Conservation (phyloP, 345 rosid species). For the Eucalyptus coolabah region DNA sequence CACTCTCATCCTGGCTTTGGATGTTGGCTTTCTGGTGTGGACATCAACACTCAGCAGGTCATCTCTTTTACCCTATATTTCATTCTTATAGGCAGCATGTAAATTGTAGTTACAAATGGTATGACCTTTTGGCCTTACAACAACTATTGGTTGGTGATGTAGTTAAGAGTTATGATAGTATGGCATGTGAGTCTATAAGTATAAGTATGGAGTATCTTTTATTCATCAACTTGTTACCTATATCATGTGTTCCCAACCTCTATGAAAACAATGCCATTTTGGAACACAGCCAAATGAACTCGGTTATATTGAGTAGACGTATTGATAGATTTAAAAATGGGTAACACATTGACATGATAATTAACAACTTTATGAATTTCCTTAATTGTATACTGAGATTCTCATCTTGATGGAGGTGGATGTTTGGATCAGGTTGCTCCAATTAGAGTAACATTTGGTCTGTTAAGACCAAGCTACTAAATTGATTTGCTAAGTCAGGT, state of each 20-base stretch:
- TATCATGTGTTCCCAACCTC: background rate
- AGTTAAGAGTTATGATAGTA: background rate
- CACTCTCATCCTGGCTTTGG: constrained; percentile 99
- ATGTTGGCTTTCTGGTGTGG: constrained; percentile 99
- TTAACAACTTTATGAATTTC: background rate
- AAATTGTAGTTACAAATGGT: background rate
- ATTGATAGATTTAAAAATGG: background rate
- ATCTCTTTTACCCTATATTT: background rate
- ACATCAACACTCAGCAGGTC: constrained; percentile 98
- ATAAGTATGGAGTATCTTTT: background rate
- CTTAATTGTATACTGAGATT: background rate
- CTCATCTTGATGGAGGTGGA: background rate
- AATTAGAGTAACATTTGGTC: background rate
- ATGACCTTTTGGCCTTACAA: background rate
- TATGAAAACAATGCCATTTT: background rate
- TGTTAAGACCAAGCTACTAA: background rate
- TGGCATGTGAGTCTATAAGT: background rate
- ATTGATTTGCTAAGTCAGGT: background rate
- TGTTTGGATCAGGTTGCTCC: background rate
- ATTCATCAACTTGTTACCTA: background rate
- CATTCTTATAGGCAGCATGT: background rate
- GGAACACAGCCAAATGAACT: background rate
- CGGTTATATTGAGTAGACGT: background rate
- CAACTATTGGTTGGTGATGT: background rate
- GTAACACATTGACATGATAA: background rate